Conservation (phyloP, 768 basidiomycete genomes). For the Leccinum barrowsii region DNA sequence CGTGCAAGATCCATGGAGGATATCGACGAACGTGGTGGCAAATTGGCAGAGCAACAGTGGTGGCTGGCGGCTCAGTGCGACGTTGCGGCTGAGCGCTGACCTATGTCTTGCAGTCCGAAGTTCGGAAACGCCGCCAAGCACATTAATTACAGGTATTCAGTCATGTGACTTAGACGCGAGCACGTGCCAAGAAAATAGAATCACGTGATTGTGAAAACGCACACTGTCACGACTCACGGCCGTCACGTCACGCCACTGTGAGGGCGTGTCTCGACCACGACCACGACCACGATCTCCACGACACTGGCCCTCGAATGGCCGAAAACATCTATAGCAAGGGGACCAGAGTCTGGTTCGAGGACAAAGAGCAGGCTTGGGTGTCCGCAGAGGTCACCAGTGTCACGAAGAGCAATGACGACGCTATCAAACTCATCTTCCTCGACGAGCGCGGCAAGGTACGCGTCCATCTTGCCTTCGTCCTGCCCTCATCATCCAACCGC, state of each 20-base stretch:
- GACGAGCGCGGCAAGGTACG: slow-evolving; percentile 91
- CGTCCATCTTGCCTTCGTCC: slow-evolving; percentile 13
- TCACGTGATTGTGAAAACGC: slow-evolving; percentile 20
- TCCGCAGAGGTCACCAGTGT: slow-evolving; percentile 77
- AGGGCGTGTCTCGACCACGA: slow-evolving; percentile 9
- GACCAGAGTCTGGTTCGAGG: slow-evolving; percentile 88
- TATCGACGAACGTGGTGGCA: too few relatives aligned
- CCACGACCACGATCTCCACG: slow-evolving; percentile 18
- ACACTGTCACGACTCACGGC: slow-evolving; percentile 17
- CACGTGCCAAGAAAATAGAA: neutral
- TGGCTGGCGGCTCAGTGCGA: too few relatives aligned
- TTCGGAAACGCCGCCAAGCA: too few relatives aligned
- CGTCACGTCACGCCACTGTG: slow-evolving; percentile 23
- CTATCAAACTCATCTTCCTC: slow-evolving; percentile 78
- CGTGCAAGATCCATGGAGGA: too few relatives aligned
- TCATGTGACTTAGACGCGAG: neutral
- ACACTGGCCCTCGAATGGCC: slow-evolving; percentile 66
- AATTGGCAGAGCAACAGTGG: too few relatives aligned
- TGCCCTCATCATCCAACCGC: neutral
- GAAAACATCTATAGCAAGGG: slow-evolving; percentile 92
- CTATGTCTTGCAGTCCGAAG: too few relatives aligned
- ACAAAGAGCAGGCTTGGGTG: slow-evolving; percentile 93
- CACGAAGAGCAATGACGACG: slow-evolving; percentile 62
- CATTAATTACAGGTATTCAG: neutral
- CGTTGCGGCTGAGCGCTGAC: too few relatives aligned